Percentiles rank a stretch among this genome's conserved stretches.
Conservation (phyloP, 1,284 basidiomycete genomes). For the Coniferiporia weirii region DNA sequence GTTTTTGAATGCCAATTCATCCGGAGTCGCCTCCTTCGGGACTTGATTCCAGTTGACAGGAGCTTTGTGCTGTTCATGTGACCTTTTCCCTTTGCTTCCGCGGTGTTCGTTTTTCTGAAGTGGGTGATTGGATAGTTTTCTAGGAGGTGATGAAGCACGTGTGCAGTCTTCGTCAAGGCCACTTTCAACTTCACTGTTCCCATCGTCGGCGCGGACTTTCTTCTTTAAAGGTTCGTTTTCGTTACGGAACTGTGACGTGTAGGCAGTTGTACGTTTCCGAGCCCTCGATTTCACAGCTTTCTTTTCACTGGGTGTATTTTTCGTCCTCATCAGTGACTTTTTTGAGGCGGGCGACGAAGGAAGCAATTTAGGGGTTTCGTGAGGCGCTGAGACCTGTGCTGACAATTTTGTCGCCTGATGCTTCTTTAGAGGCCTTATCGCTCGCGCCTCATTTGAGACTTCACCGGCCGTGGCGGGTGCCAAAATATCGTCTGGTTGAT, state of each 20-base stretch:
- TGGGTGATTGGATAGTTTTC: not conserved
- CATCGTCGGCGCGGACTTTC: not conserved
- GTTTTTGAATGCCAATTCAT: not conserved
- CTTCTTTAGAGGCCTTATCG: not conserved
- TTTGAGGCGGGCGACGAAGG: conserved; percentile 9
- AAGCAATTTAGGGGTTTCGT: not conserved
- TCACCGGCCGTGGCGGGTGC: no score
- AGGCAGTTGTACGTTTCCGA: not conserved
- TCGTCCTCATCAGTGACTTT: conserved; percentile 10
- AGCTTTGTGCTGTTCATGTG: conserved; percentile 12
- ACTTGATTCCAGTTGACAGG: conserved; percentile 5
- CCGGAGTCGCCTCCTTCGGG: not conserved
- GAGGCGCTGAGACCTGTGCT: not conserved
- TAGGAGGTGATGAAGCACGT: not conserved
- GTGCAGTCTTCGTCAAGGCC: not conserved
- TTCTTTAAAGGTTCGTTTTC: conserved; percentile 1
- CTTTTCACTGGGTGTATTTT: not conserved
- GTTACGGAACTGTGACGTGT: not conserved
- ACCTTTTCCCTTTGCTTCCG: conserved; percentile 19
- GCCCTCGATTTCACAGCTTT: not conserved
- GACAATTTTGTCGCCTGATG: not conserved
- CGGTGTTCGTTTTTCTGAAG: conserved; percentile 20
- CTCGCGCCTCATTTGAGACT: not conserved
- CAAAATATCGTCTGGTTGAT: no score
- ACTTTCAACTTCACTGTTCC: not conserved